phyloP scores from a whole-genome alignment of 2,329 filamentous ascomycete species.

The Pyrenochaeta sp. region DNA sequence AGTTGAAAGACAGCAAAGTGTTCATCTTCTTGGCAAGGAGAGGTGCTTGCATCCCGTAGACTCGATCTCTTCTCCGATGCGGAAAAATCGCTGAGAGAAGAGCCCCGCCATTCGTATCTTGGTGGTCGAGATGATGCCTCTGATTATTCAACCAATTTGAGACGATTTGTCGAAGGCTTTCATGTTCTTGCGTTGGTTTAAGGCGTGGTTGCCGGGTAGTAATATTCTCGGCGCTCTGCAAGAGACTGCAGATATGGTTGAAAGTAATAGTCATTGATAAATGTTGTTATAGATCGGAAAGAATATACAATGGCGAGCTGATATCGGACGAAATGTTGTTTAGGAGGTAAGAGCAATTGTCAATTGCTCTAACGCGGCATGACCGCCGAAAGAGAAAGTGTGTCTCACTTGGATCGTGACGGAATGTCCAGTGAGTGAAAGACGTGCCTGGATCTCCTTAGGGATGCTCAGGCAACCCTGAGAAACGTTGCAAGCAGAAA shows the following conservation, averaged over 20 bases:
- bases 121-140: conserved; percentile 63
- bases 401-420: no score
- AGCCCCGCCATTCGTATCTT: conserved; percentile 66
- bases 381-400: no score
- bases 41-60: conserved; percentile 72
- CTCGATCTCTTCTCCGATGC: conserved; percentile 76
- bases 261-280: conserved; percentile 70
- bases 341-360: background rate
- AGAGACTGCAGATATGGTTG: conserved; percentile 73
- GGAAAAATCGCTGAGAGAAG: conserved; percentile 80
- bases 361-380: no score
- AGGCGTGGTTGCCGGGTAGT: conserved; percentile 51
- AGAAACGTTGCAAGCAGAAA: no score
- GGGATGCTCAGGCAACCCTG: no score
- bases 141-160: conserved; percentile 74
- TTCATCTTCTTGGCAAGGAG: conserved; percentile 72
- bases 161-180: conserved; percentile 52
- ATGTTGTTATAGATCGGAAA: no score
- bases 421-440: no score
- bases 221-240: conserved; percentile 70
- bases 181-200: conserved; percentile 39
- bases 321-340: no score
- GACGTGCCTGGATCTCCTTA: no score
- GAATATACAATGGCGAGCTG: background rate
- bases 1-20: conserved; percentile 70